A percentile compares a stretch with the other conserved stretches of the same genome.
Conservation (phyloP, 2,329 filamentous ascomycete species). For the Colletotrichum chlorophyti region DNA sequence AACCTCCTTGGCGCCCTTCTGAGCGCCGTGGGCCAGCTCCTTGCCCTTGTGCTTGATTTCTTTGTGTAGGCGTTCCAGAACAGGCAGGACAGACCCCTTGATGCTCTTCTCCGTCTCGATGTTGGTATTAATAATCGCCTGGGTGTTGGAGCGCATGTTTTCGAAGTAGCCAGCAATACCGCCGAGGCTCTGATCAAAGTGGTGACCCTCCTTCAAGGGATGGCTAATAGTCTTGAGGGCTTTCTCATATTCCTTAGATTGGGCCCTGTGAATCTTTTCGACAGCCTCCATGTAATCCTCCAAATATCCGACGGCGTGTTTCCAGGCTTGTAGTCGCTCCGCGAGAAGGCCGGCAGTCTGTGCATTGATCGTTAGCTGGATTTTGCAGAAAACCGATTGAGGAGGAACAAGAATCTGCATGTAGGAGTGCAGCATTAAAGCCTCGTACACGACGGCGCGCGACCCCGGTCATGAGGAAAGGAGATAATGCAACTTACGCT, state of each 20-base stretch:
- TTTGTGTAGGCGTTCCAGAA: constrained; percentile 88
- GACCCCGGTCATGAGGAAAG: too few relatives aligned
- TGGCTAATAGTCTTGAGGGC: constrained; percentile 89
- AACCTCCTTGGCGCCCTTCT: constrained; percentile 87
- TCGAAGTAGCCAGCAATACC: constrained; percentile 92
- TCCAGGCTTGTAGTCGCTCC: constrained; percentile 93
- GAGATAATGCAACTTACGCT: constrained; percentile 50
- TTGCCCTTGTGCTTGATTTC: constrained; percentile 98
- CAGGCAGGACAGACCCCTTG: constrained; percentile 83
- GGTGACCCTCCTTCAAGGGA: constrained; percentile 86
- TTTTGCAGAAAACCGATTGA: too few relatives aligned
- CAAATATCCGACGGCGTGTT: constrained; percentile 88
- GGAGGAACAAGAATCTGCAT: too few relatives aligned
- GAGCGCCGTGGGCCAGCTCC: constrained; percentile 81
- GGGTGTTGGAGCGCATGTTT: constrained; percentile 91
- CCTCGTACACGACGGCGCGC: too few relatives aligned
- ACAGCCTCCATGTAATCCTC: constrained; percentile 88
- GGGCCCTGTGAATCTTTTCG: constrained; percentile 83
- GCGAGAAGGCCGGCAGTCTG: constrained; percentile 81
- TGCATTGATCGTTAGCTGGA: constrained; percentile 10
- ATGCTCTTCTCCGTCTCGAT: constrained; percentile 90
- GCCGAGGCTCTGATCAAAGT: constrained; percentile 90
- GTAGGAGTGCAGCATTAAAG: too few relatives aligned
- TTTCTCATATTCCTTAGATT: constrained; percentile 95
- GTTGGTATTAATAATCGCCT: constrained; percentile 88